A percentile compares a stretch with the other conserved stretches of the same genome.
phyloP scores from a whole-genome alignment of 129 eudicot genomes.

The Logfia minima region DNA sequence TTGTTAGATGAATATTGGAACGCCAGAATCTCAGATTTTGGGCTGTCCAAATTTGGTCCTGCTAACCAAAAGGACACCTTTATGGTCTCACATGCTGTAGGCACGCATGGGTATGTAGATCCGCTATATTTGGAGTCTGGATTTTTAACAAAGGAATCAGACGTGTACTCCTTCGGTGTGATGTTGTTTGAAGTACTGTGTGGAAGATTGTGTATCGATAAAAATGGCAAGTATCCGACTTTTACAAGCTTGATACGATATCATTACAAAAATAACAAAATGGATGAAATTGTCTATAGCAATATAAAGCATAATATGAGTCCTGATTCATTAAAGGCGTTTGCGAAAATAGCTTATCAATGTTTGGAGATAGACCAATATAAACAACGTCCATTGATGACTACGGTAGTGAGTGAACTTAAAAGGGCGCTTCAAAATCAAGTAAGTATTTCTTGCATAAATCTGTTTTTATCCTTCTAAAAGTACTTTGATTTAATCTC shows the following conservation, averaged over 20 bases:
- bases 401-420: no score
- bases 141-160: neutral
- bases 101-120: neutral
- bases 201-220: neutral
- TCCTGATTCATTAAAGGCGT: neutral
- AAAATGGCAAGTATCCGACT: no score
- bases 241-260: neutral
- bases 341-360: neutral
- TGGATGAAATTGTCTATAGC: neutral
- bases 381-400: no score
- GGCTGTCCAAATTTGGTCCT: neutral
- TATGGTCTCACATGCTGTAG: neutral
- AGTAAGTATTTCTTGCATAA: no score
- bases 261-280: neutral
- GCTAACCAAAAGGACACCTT: neutral
- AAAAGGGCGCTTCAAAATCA: no score
- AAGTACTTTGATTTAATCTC: no score
- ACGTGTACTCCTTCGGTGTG: conserved; percentile 10
- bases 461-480: no score
- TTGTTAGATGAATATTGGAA: conserved; percentile 9
- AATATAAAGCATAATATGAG: neutral
- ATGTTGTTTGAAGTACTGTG: conserved; percentile 4
- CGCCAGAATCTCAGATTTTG: conserved; percentile 2
- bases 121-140: neutral
- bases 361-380: no score